Conservation (phyloP, 139 green algal species). For the Zygnema circumcarinatum region DNA sequence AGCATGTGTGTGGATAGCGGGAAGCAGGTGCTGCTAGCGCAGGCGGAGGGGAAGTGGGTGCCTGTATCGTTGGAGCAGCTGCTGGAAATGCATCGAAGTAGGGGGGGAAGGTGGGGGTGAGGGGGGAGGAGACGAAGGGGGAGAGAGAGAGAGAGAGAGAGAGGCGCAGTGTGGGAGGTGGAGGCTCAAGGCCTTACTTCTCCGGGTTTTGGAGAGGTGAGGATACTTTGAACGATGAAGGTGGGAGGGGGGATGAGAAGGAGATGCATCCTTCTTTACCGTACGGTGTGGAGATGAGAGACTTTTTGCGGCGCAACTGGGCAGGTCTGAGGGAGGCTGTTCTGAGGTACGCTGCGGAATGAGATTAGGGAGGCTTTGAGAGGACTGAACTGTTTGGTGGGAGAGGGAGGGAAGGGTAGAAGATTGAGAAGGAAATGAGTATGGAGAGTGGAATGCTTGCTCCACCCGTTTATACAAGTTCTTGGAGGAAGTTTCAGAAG, state of each 20-base stretch:
- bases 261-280: too few species aligned
- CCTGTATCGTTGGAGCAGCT: constrained; percentile 82
- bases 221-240: not conserved
- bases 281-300: too few species aligned
- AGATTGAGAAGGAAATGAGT: too few species aligned
- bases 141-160: not conserved
- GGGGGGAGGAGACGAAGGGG: not conserved
- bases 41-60: constrained; percentile 77
- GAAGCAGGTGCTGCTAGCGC: constrained; percentile 73
- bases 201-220: not conserved
- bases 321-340: too few species aligned
- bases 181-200: constrained; percentile 3
- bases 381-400: too few species aligned
- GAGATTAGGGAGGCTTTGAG: too few species aligned
- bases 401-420: too few species aligned
- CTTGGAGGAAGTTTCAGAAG: too few species aligned
- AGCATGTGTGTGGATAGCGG: constrained; percentile 82
- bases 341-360: too few species aligned
- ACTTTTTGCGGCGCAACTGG: too few species aligned
- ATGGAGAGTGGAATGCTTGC: too few species aligned
- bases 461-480: too few species aligned
- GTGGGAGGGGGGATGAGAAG: not conserved
- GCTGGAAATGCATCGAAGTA: constrained; percentile 59
- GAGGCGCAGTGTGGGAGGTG: not conserved
- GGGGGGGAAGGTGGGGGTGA: constrained; percentile 41